These are phyloP conservation scores for Bruguiera hainesii DNA, from an alignment of 441 rosid genomes.

Conservation along the genomic window DNA sequence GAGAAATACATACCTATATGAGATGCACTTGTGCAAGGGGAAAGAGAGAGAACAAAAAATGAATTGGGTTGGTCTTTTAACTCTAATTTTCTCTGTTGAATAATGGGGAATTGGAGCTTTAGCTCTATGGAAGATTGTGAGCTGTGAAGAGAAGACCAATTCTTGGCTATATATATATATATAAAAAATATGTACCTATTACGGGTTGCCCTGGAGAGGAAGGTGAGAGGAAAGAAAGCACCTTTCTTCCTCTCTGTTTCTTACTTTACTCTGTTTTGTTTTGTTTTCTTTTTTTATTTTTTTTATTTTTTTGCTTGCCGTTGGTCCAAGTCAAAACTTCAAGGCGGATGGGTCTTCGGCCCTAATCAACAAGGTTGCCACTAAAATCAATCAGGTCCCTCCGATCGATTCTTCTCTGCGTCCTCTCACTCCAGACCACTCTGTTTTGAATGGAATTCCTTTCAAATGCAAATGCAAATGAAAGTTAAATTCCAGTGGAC, in stretches of 20 bases:
- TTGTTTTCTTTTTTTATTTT: constrained; percentile 21
- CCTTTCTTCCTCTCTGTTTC: constrained; percentile 56
- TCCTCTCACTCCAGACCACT: background rate
- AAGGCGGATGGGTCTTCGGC: constrained; percentile 29
- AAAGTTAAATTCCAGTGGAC: background rate
- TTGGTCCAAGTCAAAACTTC: constrained; percentile 67
- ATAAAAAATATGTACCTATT: background rate
- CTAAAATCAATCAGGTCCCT: too few relatives aligned
- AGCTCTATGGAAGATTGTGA: constrained; percentile 7
- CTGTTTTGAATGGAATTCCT: constrained; percentile 27
- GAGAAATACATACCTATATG: constrained; percentile 28
- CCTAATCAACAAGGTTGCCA: too few relatives aligned
- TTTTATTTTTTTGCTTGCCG: constrained; percentile 17
- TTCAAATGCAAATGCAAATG: constrained; percentile 19
- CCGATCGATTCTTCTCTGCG: background rate
- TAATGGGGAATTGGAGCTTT: constrained; percentile 1
- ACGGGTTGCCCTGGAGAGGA: constrained; percentile 29
- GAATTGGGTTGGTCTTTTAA: background rate
- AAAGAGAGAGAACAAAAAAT: background rate
- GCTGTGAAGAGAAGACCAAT: constrained; percentile 14
- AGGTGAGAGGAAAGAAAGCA: constrained; percentile 66
- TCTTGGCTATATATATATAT: constrained; percentile 23
- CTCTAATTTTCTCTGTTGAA: too few relatives aligned
- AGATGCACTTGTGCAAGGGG: constrained; percentile 8
- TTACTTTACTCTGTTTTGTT: background rate